Evolutionary conservation across 768 basidiomycete genomes (phyloP).

Genomic region (Lentinula raphanica): DNA sequence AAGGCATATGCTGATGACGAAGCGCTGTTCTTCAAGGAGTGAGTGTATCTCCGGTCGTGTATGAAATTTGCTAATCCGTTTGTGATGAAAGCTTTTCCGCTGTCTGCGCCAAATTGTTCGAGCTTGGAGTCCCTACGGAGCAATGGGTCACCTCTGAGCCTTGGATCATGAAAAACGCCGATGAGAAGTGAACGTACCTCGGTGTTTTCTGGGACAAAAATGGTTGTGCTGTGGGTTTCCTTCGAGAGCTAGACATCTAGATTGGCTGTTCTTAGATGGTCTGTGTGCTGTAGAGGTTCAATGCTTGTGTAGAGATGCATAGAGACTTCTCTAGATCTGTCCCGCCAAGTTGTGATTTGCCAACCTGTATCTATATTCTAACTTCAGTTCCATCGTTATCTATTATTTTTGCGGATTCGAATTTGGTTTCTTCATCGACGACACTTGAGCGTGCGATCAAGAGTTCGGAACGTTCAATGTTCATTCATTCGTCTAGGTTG

Average conservation of each 20-base stretch:
- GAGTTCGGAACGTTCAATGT: background rate
- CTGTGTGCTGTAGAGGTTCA: background rate
- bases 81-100: conserved; percentile 63
- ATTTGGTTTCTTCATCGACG: too few relatives aligned
- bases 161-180: conserved; percentile 64
- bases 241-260: background rate
- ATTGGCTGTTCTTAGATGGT: background rate
- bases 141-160: conserved; percentile 73
- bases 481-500: conserved; percentile 73
- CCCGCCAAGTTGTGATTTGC: background rate
- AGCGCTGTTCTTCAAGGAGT: conserved; percentile 93
- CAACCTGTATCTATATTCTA: background rate
- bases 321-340: background rate
- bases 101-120: conserved; percentile 74
- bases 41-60: conserved; percentile 23
- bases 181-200: conserved; percentile 31
- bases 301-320: background rate
- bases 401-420: background rate
- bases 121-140: conserved; percentile 83
- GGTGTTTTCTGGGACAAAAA: background rate
- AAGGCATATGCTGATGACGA: conserved; percentile 84
- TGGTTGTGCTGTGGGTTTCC: background rate
- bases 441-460: too few relatives aligned
- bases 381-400: too few relatives aligned
- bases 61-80: conserved; percentile 4